Evolutionary conservation across 495 filamentous ascomycete species (phyloP).

Genomic region (Aspergillus bridgeri): DNA sequence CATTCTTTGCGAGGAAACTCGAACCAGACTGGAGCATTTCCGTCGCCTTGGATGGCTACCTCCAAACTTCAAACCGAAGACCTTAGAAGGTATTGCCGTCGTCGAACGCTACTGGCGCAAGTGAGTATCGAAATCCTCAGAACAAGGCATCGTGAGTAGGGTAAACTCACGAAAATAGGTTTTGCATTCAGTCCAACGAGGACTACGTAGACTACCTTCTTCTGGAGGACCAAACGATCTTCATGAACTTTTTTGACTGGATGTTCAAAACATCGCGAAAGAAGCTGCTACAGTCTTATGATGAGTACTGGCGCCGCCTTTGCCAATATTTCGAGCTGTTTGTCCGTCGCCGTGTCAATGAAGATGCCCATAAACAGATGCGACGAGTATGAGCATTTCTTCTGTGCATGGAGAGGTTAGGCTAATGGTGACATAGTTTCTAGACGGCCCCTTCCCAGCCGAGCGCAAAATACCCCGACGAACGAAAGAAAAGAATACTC

Average conservation of each 20-base stretch:
- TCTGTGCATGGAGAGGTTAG: slow-evolving; percentile 1
- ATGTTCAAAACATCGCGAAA: slow-evolving; percentile 25
- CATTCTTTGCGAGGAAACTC: slow-evolving; percentile 31
- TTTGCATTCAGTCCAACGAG: slow-evolving; percentile 27
- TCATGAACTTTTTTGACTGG: slow-evolving; percentile 33
- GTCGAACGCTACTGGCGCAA: slow-evolving; percentile 29
- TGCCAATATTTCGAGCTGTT: slow-evolving; percentile 28
- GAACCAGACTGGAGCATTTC: slow-evolving; percentile 29
- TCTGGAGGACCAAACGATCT: slow-evolving; percentile 24
- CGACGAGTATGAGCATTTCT: slow-evolving; percentile 14
- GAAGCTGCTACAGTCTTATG: slow-evolving; percentile 27
- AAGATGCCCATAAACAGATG: slow-evolving; percentile 23
- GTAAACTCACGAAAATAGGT: slow-evolving; percentile 21
- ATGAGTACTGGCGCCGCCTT: slow-evolving; percentile 30
- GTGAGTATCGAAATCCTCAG: slow-evolving; percentile 13
- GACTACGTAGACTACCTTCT: slow-evolving; percentile 28
- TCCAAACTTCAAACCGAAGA: slow-evolving; percentile 30
- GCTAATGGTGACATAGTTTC: slow-evolving; percentile 20
- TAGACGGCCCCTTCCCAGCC: slow-evolving; percentile 13
- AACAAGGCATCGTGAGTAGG: neutral
- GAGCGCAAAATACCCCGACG: slow-evolving; percentile 13
- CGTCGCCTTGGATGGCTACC: slow-evolving; percentile 27
- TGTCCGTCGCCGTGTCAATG: slow-evolving; percentile 15
- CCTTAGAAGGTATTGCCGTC: slow-evolving; percentile 22
- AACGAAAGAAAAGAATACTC: slow-evolving; percentile 14